These are phyloP conservation scores for Cytospora chrysosperma DNA, from an alignment of 2,329 filamentous ascomycete genomes.

Conservation along the genomic window DNA sequence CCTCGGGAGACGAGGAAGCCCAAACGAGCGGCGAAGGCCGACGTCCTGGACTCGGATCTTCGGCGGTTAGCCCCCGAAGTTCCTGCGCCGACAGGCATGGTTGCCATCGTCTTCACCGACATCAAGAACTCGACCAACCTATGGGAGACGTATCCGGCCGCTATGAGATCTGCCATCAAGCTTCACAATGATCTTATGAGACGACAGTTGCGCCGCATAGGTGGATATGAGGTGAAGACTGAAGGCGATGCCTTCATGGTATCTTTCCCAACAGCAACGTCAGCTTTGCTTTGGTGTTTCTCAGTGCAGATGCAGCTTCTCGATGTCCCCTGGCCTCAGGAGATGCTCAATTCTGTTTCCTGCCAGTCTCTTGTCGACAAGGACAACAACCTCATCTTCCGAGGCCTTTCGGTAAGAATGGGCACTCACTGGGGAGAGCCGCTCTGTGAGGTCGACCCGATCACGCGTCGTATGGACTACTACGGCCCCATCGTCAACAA, in stretches of 20 bases:
- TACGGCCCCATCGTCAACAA: constrained; percentile 99
- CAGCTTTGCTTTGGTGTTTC: constrained; percentile 93
- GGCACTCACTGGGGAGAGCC: constrained; percentile 94
- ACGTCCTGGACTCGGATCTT: constrained; percentile 80
- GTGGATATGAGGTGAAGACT: constrained; percentile 98
- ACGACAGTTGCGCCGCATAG: constrained; percentile 85
- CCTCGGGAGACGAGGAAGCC: constrained; percentile 64
- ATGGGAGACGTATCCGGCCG: constrained; percentile 92
- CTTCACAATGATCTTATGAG: constrained; percentile 98
- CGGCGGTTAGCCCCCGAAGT: constrained; percentile 87
- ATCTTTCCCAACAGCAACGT: constrained; percentile 93
- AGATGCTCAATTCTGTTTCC: constrained; percentile 83
- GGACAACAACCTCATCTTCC: constrained; percentile 87
- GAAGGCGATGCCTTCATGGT: constrained; percentile 99
- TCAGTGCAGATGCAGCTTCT: constrained; percentile 86
- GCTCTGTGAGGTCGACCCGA: constrained; percentile 92
- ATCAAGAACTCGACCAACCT: constrained; percentile 97
- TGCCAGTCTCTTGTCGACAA: constrained; percentile 81
- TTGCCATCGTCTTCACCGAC: constrained; percentile 95
- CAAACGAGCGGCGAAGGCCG: constrained; percentile 43
- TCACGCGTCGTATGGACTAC: constrained; percentile 98
- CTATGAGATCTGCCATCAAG: constrained; percentile 96
- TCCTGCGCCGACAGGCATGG: constrained; percentile 83
- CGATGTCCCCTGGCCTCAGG: constrained; percentile 88
- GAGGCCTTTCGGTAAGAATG: constrained; percentile 93